Percentiles rank a stretch among this genome's conserved stretches.
Evolutionary conservation across 345 rosid genomes (phyloP).

Genomic region (Moringa oleifera): DNA sequence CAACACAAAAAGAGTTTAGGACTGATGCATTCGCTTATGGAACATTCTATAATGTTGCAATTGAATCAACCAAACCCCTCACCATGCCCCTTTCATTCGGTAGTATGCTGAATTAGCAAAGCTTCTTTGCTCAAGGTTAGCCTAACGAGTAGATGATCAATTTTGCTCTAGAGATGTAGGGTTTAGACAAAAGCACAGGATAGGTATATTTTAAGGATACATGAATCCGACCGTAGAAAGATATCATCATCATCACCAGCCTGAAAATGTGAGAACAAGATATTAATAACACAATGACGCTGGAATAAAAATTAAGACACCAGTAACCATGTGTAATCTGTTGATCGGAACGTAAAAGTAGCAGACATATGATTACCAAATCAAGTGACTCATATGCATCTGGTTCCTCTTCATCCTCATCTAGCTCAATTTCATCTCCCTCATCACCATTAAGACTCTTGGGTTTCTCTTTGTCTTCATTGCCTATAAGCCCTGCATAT

Average conservation of each 20-base stretch:
- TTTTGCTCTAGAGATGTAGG: background rate
- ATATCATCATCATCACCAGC: conserved; percentile 52
- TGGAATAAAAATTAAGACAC: background rate
- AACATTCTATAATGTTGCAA: background rate
- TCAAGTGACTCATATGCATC: conserved; percentile 56
- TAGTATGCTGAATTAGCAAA: too few species aligned
- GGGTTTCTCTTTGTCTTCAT: conserved; percentile 34
- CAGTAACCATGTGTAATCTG: background rate
- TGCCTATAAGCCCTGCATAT: conserved; percentile 22
- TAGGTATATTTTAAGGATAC: conserved; percentile 57
- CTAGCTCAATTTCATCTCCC: conserved; percentile 45
- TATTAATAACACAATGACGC: background rate
- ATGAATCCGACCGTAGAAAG: conserved; percentile 37
- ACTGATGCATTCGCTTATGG: background rate
- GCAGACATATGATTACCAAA: conserved; percentile 34
- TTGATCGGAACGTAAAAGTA: background rate
- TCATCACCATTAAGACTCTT: conserved; percentile 32
- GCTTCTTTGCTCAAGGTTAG: too few species aligned
- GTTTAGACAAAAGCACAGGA: conserved; percentile 11
- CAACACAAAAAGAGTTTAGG: too few species aligned
- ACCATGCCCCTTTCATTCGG: background rate
- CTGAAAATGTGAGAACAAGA: conserved; percentile 28
- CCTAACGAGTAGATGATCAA: background rate
- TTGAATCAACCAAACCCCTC: background rate
- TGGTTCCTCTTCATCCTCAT: conserved; percentile 59